A percentile compares a stretch with the other conserved stretches of the same genome.
These are phyloP conservation scores for Hypericum perforatum DNA, from an alignment of 345 rosid genomes.

Conservation along the genomic window DNA sequence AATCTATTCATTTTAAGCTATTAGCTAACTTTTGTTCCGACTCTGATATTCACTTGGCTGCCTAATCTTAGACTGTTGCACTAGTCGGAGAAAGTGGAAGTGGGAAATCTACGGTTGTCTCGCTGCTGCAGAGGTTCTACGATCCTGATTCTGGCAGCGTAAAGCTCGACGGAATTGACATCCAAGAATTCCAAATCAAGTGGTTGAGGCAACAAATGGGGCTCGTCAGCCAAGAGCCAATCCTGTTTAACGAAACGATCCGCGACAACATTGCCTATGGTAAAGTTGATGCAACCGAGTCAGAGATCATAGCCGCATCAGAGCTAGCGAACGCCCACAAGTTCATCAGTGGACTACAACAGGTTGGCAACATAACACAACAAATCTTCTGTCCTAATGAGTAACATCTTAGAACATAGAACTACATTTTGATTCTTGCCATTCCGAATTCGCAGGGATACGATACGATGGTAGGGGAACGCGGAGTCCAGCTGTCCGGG, in stretches of 20 bases:
- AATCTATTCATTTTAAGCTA: neutral
- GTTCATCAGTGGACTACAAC: slow-evolving; percentile 70
- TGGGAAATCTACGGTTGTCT: slow-evolving; percentile 67
- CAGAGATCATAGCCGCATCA: slow-evolving; percentile 59
- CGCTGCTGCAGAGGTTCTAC: slow-evolving; percentile 71
- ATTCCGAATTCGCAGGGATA: slow-evolving; percentile 38
- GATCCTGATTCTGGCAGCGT: slow-evolving; percentile 68
- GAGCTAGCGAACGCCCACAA: slow-evolving; percentile 70
- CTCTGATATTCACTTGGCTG: neutral
- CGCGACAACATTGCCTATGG: slow-evolving; percentile 77
- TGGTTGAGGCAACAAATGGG: slow-evolving; percentile 85
- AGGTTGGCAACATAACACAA: slow-evolving; percentile 32
- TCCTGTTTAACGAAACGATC: slow-evolving; percentile 57
- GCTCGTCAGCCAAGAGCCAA: slow-evolving; percentile 74
- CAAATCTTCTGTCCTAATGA: too few species aligned
- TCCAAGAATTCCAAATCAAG: slow-evolving; percentile 42
- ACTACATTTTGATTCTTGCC: neutral
- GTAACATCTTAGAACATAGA: neutral
- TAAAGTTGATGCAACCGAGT: slow-evolving; percentile 51
- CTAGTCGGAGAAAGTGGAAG: slow-evolving; percentile 86
- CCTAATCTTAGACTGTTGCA: slow-evolving; percentile 52
- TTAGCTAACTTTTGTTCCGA: too few species aligned
- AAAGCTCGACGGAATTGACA: slow-evolving; percentile 61
- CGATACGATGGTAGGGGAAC: slow-evolving; percentile 57
- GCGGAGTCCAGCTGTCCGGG: slow-evolving; percentile 63